Conservation (phyloP, 1,139 yeast genomes). For the Diutina pseudorugosa region DNA sequence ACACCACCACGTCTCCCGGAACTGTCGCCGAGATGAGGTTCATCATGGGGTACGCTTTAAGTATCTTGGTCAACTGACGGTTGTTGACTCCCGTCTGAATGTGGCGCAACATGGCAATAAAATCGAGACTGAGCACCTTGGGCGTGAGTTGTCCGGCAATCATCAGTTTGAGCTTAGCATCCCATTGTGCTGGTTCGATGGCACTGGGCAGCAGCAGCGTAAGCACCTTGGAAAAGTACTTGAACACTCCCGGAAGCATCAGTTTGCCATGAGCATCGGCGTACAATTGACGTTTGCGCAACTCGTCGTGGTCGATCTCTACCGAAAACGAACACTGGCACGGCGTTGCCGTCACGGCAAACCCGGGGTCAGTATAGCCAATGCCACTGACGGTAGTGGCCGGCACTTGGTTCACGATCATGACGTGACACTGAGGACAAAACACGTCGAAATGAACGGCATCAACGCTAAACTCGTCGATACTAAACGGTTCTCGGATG, state of each 20-base stretch:
- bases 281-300: slow-evolving; percentile 14
- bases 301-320: slow-evolving; percentile 10
- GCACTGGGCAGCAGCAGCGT: not conserved
- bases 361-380: slow-evolving; percentile 16
- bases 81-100: too few relatives aligned
- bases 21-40: slow-evolving; percentile 14
- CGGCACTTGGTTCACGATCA: slow-evolving; percentile 8
- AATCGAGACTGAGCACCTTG: not conserved
- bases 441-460: slow-evolving; percentile 4
- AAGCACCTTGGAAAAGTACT: slow-evolving; percentile 7
- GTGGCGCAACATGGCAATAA: not conserved
- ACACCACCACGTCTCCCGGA: slow-evolving; percentile 10
- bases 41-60: slow-evolving; percentile 11
- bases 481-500: not conserved
- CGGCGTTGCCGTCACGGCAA: slow-evolving; percentile 5
- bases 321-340: slow-evolving; percentile 6
- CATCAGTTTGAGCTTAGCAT: not conserved
- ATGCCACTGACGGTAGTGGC: slow-evolving; percentile 9
- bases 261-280: slow-evolving; percentile 10
- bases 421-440: slow-evolving; percentile 13
- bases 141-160: not conserved
- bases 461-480: not conserved
- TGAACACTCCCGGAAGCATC: slow-evolving; percentile 9
- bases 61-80: slow-evolving; percentile 2
- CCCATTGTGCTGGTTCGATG: not conserved